A percentile compares a stretch with the other conserved stretches of the same genome.
Evolutionary conservation across 805 yeast genomes (phyloP).

Genomic region (Myxozyma nipponensis): DNA sequence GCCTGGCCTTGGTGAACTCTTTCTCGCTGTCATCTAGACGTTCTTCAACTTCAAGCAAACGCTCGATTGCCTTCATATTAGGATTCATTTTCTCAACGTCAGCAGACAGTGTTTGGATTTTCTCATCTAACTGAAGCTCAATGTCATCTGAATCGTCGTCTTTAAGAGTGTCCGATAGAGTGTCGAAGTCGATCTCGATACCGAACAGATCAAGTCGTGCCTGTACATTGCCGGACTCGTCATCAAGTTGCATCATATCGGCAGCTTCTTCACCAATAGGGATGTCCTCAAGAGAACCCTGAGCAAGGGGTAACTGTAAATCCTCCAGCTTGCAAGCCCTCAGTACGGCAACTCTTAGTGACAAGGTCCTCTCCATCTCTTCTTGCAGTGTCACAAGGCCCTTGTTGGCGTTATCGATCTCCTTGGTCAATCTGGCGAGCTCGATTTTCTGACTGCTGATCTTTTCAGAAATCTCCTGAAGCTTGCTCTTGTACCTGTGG

Average conservation of each 20-base stretch:
- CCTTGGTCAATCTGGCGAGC: conserved; percentile 2
- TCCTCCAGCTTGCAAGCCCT: conserved; percentile 73
- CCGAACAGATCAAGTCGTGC: conserved; percentile 18
- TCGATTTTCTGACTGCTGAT: conserved; percentile 2
- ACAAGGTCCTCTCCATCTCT: conserved; percentile 28
- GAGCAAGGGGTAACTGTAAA: conserved; percentile 56
- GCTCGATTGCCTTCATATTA: conserved; percentile 73
- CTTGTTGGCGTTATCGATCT: conserved; percentile 9
- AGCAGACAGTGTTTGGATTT: conserved; percentile 31
- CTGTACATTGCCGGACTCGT: conserved; percentile 23
- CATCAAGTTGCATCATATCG: conserved; percentile 36
- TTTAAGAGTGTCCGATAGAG: conserved; percentile 45
- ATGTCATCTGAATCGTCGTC: conserved; percentile 34
- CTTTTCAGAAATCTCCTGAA: conserved; percentile 3
- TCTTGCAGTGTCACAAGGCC: conserved; percentile 19
- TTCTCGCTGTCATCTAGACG: conserved; percentile 58
- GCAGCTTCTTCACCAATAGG: conserved; percentile 52
- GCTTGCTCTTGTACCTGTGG: conserved; percentile 21
- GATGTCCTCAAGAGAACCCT: conserved; percentile 57
- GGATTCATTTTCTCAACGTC: conserved; percentile 55
- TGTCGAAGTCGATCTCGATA: conserved; percentile 54
- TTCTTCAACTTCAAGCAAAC: conserved; percentile 64
- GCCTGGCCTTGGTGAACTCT: conserved; percentile 61
- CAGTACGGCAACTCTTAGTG: conserved; percentile 55
- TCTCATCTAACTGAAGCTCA: conserved; percentile 30